phyloP scores from a whole-genome alignment of 768 basidiomycete genomes.

The Podaxis sp. region DNA sequence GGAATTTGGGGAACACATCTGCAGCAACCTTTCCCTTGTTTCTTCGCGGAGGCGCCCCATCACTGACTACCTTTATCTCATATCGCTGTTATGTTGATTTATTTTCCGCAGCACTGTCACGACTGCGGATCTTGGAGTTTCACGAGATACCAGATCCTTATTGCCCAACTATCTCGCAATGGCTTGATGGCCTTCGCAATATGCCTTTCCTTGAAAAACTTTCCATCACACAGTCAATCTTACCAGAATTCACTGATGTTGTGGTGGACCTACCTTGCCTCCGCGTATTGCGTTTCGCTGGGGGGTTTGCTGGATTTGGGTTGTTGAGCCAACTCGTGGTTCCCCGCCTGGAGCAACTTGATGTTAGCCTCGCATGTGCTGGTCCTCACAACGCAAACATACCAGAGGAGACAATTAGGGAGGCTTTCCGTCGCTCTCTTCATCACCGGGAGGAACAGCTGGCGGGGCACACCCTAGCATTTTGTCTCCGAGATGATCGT shows the following conservation, averaged over 20 bases:
- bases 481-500: neutral
- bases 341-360: neutral
- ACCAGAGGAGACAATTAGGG: neutral
- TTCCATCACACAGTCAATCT: neutral
- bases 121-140: slow-evolving; percentile 1
- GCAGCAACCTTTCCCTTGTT: neutral
- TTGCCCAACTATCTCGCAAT: neutral
- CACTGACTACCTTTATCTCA: slow-evolving; percentile 1
- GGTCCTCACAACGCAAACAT: no score
- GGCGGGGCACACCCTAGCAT: neutral
- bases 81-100: neutral
- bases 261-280: neutral
- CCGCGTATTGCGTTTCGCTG: neutral
- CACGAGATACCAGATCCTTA: slow-evolving; percentile 1
- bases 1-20: neutral
- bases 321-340: neutral
- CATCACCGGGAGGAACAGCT: neutral
- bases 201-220: slow-evolving; percentile 1
- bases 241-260: neutral
- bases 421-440: neutral
- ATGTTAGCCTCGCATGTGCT: neutral
- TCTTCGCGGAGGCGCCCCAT: neutral
- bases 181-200: neutral
- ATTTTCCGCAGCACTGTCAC: neutral
- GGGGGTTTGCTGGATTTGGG: neutral